Evolutionary conservation across 768 basidiomycete genomes (phyloP), one percentile per base, ranked within the genome.

Genomic region (Leccinum longicurvipes): DNA sequence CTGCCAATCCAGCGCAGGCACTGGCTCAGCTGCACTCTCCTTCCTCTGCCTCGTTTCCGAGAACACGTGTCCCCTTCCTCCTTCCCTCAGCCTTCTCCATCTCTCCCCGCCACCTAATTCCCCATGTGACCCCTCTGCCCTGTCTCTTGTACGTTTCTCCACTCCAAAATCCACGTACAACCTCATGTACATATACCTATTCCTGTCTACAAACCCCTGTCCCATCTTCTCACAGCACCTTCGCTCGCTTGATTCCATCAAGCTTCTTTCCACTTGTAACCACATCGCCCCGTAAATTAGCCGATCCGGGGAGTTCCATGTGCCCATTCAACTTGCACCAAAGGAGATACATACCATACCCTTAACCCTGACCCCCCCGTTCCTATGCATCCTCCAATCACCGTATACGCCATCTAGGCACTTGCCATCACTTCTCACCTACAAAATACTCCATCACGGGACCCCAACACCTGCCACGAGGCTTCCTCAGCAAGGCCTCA

Each of bases 381-480:
- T 67, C 67, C 65, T 69, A 63, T 59, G 57, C 24, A 41, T 29
- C 53, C 45, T 55, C 53, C 46, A 54, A 14, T 47, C 46, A 54
- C 29, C 31, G 11, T 50, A 57, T 55, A 25, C n/a, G 54, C 55
- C 56, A 54, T 53, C 54, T 44, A 54, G 44, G 14, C 28, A 47
- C 21, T 32, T 14, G 9, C 50, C 62, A 63, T 63, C 62, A 55
- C 6, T 64, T 53, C 55, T 36, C 51, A 50, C 51, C 47, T 42
- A 14, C 41, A 50, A 24, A 25, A 41, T 42, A 42, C 25, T 41
- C 23, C 51, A 55, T 70, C 67, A 68, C 66, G 63, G 61, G 67
- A 65, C 65, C 49, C 57, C 50, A 36, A 36, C 36, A 9, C 12
- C 51, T 53, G 67, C 67, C 67, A 68, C 66, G 68, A 69, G 67